Percentiles rank a stretch among this genome's conserved stretches.
These are phyloP conservation scores for Magnusiomyces paraingens DNA, from an alignment of 1,139 yeast genomes.

Conservation along the genomic window DNA sequence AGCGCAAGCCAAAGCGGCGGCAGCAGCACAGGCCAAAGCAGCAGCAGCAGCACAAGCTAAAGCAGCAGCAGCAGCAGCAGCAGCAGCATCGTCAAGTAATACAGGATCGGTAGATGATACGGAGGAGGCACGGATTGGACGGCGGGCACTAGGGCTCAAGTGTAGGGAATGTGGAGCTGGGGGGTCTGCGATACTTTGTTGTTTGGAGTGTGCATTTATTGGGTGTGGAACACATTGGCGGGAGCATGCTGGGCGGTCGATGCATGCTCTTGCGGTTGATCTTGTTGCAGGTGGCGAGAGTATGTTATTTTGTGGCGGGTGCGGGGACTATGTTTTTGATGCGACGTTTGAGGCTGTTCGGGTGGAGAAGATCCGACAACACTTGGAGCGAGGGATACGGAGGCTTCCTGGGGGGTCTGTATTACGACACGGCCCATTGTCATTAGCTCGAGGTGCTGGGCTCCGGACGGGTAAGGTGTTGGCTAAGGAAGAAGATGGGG, in stretches of 20 bases:
- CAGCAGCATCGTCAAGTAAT: too few relatives aligned
- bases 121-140: not conserved
- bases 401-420: slow-evolving; percentile 16
- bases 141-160: not conserved
- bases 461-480: not conserved
- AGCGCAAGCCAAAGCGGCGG: slow-evolving; percentile 51
- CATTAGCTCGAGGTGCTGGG: not conserved
- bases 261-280: slow-evolving; percentile 62
- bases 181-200: slow-evolving; percentile 38
- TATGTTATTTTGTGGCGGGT: slow-evolving; percentile 58
- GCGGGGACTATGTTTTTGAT: slow-evolving; percentile 66
- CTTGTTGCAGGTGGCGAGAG: slow-evolving; percentile 24
- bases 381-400: slow-evolving; percentile 7
- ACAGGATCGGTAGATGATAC: slow-evolving; percentile 33
- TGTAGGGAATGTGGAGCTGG: slow-evolving; percentile 16
- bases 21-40: slow-evolving; percentile 39
- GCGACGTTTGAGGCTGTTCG: slow-evolving; percentile 49
- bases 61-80: slow-evolving; percentile 47
- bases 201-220: slow-evolving; percentile 77
- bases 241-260: slow-evolving; percentile 42
- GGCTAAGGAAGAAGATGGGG: not conserved
- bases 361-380: slow-evolving; percentile 24
- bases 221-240: slow-evolving; percentile 68
- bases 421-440: slow-evolving; percentile 5
- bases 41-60: slow-evolving; percentile 48